Percentiles rank a stretch among this genome's conserved stretches.
These are phyloP conservation scores for Medicago lupulina DNA, from an alignment of 306 rosid genomes.

Conservation along the genomic window DNA sequence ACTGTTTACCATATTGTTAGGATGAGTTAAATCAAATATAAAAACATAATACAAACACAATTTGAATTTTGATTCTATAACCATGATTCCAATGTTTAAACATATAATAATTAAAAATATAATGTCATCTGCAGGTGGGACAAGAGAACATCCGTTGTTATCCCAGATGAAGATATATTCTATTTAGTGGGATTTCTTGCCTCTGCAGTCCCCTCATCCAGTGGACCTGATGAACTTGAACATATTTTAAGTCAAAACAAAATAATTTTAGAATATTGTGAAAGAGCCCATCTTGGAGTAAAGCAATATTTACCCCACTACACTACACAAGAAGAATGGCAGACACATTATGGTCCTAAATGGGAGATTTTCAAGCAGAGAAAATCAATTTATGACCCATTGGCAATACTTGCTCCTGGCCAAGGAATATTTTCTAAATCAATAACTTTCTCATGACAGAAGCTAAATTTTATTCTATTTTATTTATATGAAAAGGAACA, in stretches of 20 bases:
- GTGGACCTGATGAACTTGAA: constrained; percentile 77
- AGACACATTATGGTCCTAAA: constrained; percentile 83
- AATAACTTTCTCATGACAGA: constrained; percentile 54
- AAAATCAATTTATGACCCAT: constrained; percentile 88
- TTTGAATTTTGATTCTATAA: too few species aligned
- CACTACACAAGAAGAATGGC: constrained; percentile 75
- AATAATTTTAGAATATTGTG: constrained; percentile 85
- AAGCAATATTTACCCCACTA: constrained; percentile 94
- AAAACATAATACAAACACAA: too few species aligned
- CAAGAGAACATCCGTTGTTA: constrained; percentile 65
- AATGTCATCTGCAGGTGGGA: constrained; percentile 86
- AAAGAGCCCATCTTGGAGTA: constrained; percentile 69
- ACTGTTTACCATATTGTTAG: too few species aligned
- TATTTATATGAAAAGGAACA: neutral
- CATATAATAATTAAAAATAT: constrained; percentile 18
- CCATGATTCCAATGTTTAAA: too few species aligned
- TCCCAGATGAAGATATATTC: constrained; percentile 87
- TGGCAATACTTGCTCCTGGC: constrained; percentile 90
- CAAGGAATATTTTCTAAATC: constrained; percentile 84
- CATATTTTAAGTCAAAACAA: constrained; percentile 76
- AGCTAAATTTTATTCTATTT: constrained; percentile 3
- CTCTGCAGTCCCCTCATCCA: too few species aligned
- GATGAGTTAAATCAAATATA: too few species aligned
- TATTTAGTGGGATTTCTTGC: constrained; percentile 88
- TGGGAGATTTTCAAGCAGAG: constrained; percentile 77